Evolutionary conservation across 208 protist species (phyloP), one percentile per base, ranked within the genome.

Genomic region (Trypanosoma conorhini): DNA sequence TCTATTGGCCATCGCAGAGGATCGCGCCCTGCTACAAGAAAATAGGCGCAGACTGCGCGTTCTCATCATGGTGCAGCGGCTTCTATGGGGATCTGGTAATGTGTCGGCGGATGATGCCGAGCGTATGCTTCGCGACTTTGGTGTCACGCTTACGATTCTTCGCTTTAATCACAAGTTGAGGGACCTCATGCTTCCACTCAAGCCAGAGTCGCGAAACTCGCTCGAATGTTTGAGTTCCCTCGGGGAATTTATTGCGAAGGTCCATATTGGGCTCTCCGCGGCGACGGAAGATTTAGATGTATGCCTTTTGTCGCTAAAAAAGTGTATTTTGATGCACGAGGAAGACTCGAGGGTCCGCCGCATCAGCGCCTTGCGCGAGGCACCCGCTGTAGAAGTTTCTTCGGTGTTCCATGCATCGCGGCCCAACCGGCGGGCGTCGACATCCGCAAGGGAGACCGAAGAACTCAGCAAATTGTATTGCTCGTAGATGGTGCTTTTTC

Each of bases 391-490:
- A 24, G 67, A 72, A 21, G 9, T 33, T 15, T 66, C 67, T 26
- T 65, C 28, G 15, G 24, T 28, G 33, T 46, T 57, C 59, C 30
- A 56, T 0, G 1, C 38, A 30, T 38, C 44, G 17, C 4, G 59
- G 26, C 44, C 59, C 28, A 44, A 22, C 10, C 35, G 35, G 22
- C 67, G 31, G 19, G 24, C 5, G 21, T 35, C 30, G n/a, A 31
- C 26, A 60, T 28, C 44, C 46, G 46, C 24, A 28, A 50, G n/a
- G 21, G 67, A 72, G 65, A 72, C 67, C 33, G 67, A 72, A 38
- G 67, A 72, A 55, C 67, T 72, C 50, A 72, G 67, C 60, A 72
- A 65, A 42, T 40, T 72, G 59, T 72, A 72, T 59, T 72, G 67
- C 33, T 72, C 58, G 13, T 72, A 72, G 59, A 66, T 46, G 33